A percentile compares a stretch with the other conserved stretches of the same genome.
Conservation (phyloP, 805 yeast species). For the Suhomyces kilbournensis region DNA sequence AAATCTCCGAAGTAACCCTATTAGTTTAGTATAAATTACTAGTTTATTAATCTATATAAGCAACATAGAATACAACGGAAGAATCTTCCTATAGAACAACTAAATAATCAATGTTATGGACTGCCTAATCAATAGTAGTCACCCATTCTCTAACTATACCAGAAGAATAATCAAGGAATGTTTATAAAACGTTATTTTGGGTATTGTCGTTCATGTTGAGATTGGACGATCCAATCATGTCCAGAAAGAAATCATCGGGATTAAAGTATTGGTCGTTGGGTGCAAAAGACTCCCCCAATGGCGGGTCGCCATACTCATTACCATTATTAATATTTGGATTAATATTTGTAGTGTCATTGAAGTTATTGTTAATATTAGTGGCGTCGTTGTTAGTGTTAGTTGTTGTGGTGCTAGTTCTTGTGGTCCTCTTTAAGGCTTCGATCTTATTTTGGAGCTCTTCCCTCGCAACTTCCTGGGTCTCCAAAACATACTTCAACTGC, state of each 20-base stretch:
- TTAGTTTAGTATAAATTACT: too few species aligned
- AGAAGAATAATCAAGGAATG: neutral
- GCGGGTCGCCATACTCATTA: neutral
- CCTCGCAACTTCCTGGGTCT: slow-evolving; percentile 51
- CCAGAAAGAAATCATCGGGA: slow-evolving; percentile 23
- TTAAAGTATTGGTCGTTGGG: slow-evolving; percentile 12
- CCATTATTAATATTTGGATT: neutral
- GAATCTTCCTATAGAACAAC: neutral
- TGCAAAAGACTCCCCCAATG: neutral
- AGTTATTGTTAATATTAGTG: neutral
- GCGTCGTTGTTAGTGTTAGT: slow-evolving; percentile 1
- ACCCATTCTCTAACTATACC: neutral
- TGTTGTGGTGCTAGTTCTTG: neutral
- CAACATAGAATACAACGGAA: neutral
- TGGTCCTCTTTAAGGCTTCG: neutral
- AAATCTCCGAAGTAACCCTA: too few species aligned
- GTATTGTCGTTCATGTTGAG: slow-evolving; percentile 1
- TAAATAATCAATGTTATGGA: neutral
- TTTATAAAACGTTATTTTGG: neutral
- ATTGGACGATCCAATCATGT: slow-evolving; percentile 11
- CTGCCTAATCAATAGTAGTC: neutral
- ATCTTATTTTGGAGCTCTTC: slow-evolving; percentile 26
- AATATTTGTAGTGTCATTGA: neutral
- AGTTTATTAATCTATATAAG: neutral
- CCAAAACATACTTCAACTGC: slow-evolving; percentile 60